phyloP scores from a whole-genome alignment of 305 asterid genomes.

The Fraxinus paxiana region DNA sequence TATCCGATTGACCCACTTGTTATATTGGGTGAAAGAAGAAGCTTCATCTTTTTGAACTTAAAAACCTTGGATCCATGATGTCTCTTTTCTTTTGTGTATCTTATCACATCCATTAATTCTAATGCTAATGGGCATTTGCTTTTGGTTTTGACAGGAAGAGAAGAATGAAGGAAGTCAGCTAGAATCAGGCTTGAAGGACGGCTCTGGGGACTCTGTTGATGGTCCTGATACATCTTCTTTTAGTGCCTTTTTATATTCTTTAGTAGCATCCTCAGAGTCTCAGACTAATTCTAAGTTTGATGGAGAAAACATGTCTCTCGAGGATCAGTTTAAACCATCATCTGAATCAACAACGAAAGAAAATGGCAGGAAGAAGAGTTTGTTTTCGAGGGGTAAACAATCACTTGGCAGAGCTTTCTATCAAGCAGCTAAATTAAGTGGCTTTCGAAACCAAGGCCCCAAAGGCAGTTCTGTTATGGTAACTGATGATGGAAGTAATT shows the following conservation, averaged over 20 bases:
- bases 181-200: constrained; percentile 38
- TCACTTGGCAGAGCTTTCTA: constrained; percentile 59
- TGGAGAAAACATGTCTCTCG: constrained; percentile 31
- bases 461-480: constrained; percentile 48
- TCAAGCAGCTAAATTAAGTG: constrained; percentile 64
- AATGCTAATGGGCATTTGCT: constrained; percentile 5
- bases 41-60: background rate
- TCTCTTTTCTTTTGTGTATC: background rate
- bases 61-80: constrained; percentile 3
- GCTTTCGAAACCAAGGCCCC: constrained; percentile 53
- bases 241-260: constrained; percentile 70
- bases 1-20: background rate
- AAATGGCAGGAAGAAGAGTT: constrained; percentile 54
- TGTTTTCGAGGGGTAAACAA: constrained; percentile 68
- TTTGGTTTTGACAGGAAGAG: constrained; percentile 46
- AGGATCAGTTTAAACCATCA: constrained; percentile 37
- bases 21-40: background rate
- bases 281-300: constrained; percentile 30
- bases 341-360: constrained; percentile 51
- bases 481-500: constrained; percentile 34
- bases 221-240: constrained; percentile 96
- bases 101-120: background rate
- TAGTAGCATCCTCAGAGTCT: constrained; percentile 60
- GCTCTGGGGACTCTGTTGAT: constrained; percentile 41
- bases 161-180: constrained; percentile 41